Evolutionary conservation across 2,329 filamentous ascomycete species (phyloP), one percentile per base, ranked within the genome.

Genomic region (Aspergillus spinulosporus): DNA sequence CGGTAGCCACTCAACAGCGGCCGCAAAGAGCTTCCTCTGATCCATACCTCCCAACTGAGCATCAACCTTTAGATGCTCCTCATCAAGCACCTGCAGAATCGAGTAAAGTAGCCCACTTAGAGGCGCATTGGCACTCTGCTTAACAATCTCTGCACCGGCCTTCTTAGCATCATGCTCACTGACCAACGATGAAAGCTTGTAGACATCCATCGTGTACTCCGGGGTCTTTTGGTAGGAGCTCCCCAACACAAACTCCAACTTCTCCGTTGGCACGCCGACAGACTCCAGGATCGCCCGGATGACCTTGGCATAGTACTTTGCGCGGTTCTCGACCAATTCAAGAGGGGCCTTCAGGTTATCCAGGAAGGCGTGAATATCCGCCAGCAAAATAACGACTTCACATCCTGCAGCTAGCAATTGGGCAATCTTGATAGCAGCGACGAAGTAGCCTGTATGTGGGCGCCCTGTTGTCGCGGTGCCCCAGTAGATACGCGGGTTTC

Each of bases 101-200:
- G 90, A 90, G 79, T 95, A 95, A 59, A 93, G 82, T 9, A 93
- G 80, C 1, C 89, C 90, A 55, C 83, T 85, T 53, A 95, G 72
- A 2, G 88, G 84, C 7, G 88, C 84, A 67, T 93, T 92, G 55
- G 84, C 83, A 3, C 88, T 86, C 78, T 97, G 92, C 81, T 97
- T 97, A 63, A 99, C 93, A 5, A 97, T 85, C 75, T 97, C 94
- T 1, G 91, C 89, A 39, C 93, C 93, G 0, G 93, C 92, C 75
- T 91, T 94, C 75, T 92, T 90, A 12, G 92, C 90, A 68, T 94
- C 87, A 69, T 92, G 86, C 75, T 92, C 86, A 2, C 66, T 65
- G 4, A 64, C 57, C 59, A 70, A 75, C 3, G 84, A 84, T 45
- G 82, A 83, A 62, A 97, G 72, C 69, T 88, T 86, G 77, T 92